Percentiles rank a stretch among this genome's conserved stretches.
These are phyloP conservation scores for Saccharomycopsis selenospora DNA, from an alignment of 805 yeast genomes.

Conservation along the genomic window DNA sequence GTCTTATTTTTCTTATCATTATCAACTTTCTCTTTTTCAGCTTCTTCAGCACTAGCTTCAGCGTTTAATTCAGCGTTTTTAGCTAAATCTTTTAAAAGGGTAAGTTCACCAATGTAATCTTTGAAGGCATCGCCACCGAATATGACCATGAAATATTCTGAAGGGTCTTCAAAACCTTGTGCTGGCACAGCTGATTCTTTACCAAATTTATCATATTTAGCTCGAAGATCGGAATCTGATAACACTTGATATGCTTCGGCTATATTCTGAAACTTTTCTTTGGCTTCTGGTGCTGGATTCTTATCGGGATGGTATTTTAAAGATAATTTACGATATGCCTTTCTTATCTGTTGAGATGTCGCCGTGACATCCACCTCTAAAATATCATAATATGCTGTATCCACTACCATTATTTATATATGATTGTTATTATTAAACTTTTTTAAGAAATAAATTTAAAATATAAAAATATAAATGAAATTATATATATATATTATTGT, in stretches of 20 bases:
- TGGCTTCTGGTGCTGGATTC: constrained; percentile 72
- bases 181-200: constrained; percentile 63
- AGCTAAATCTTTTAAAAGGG: constrained; percentile 68
- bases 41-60: constrained; percentile 33
- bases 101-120: constrained; percentile 82
- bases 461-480: too few relatives aligned
- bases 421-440: not conserved
- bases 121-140: constrained; percentile 89
- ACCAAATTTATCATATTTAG: constrained; percentile 68
- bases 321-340: constrained; percentile 73
- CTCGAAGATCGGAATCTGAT: constrained; percentile 54
- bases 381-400: constrained; percentile 64
- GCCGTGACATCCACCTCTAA: constrained; percentile 54
- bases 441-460: too few relatives aligned
- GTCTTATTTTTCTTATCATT: not conserved
- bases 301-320: constrained; percentile 75
- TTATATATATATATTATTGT: too few relatives aligned
- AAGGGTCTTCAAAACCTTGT: constrained; percentile 71
- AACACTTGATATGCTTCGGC: constrained; percentile 74
- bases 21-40: constrained; percentile 28
- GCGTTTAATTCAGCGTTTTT: constrained; percentile 48
- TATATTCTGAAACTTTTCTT: constrained; percentile 53
- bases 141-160: constrained; percentile 60
- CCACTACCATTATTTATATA: constrained; percentile 56
- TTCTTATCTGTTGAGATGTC: constrained; percentile 60